phyloP scores from a whole-genome alignment of 305 asterid genomes.

The Fraxinus baroniana region DNA sequence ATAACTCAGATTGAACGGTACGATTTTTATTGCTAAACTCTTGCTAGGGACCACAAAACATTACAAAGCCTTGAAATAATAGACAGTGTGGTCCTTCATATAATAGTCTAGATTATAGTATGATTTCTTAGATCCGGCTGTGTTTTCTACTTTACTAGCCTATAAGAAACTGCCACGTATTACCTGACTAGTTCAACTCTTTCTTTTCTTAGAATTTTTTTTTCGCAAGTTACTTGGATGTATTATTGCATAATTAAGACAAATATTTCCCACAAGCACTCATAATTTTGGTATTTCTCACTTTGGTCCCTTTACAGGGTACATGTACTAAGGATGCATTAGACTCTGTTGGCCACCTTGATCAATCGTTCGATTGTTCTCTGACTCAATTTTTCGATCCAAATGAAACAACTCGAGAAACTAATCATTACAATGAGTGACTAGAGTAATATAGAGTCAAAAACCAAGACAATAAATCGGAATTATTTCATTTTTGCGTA shows the following conservation, averaged over 20 bases:
- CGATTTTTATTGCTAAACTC: neutral
- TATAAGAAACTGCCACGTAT: constrained; percentile 22
- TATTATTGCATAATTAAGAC: constrained; percentile 5
- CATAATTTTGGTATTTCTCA: neutral
- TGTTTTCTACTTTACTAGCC: constrained; percentile 25
- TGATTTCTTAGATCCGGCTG: constrained; percentile 10
- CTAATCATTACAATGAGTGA: neutral
- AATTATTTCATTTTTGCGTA: neutral
- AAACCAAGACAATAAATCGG: neutral
- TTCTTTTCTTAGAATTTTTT: constrained; percentile 14
- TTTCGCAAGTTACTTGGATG: neutral
- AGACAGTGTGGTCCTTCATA: neutral
- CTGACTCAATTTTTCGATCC: neutral
- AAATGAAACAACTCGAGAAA: neutral
- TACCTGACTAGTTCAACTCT: neutral
- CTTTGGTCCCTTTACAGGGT: neutral
- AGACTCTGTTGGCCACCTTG: neutral
- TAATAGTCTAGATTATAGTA: constrained; percentile 25
- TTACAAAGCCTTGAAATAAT: neutral
- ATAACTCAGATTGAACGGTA: neutral
- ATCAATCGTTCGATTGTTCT: neutral
- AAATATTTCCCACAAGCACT: neutral
- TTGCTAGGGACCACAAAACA: neutral
- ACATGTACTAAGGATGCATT: neutral
- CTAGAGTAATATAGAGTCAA: neutral